A percentile compares a stretch with the other conserved stretches of the same genome.
Conservation (phyloP, 2,329 filamentous ascomycete species). For the Capronia coronata region DNA sequence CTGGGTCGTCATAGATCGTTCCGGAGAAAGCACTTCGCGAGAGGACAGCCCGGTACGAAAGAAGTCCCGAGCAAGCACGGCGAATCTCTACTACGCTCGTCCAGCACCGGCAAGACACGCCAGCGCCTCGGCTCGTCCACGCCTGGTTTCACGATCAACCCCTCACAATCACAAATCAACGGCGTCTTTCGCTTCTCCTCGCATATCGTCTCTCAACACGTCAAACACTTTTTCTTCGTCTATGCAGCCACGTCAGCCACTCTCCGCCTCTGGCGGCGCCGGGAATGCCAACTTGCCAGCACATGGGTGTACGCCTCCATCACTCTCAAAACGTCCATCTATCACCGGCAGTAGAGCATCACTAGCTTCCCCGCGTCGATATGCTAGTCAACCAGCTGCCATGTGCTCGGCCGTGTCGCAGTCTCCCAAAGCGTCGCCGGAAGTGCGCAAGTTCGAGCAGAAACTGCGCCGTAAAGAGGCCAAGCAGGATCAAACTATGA, state of each 20-base stretch:
- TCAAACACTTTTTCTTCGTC: not conserved
- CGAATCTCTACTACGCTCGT: conserved; percentile 5
- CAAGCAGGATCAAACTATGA: conserved; percentile 71
- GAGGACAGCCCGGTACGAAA: conserved; percentile 28
- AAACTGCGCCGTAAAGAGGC: conserved; percentile 65
- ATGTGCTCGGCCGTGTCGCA: not conserved
- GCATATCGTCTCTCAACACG: conserved; percentile 10
- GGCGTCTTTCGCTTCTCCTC: conserved; percentile 35
- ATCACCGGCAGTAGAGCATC: conserved; percentile 12
- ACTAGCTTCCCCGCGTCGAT: conserved; percentile 18
- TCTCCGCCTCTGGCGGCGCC: not conserved
- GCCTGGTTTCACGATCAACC: conserved; percentile 46
- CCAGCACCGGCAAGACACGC: conserved; percentile 12
- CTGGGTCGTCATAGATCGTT: conserved; percentile 60
- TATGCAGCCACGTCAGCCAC: conserved; percentile 3
- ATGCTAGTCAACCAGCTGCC: conserved; percentile 5
- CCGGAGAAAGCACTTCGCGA: conserved; percentile 9
- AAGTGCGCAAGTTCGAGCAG: conserved; percentile 69
- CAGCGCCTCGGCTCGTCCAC: conserved; percentile 28
- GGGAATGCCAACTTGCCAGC: not conserved
- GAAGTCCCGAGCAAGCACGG: conserved; percentile 22
- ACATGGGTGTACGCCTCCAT: not conserved
- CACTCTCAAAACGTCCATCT: not conserved
- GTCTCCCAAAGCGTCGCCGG: conserved; percentile 33
- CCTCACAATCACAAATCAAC: conserved; percentile 38